phyloP scores from a whole-genome alignment of 768 basidiomycete genomes.

The Pilatotrama ljubarskyi region DNA sequence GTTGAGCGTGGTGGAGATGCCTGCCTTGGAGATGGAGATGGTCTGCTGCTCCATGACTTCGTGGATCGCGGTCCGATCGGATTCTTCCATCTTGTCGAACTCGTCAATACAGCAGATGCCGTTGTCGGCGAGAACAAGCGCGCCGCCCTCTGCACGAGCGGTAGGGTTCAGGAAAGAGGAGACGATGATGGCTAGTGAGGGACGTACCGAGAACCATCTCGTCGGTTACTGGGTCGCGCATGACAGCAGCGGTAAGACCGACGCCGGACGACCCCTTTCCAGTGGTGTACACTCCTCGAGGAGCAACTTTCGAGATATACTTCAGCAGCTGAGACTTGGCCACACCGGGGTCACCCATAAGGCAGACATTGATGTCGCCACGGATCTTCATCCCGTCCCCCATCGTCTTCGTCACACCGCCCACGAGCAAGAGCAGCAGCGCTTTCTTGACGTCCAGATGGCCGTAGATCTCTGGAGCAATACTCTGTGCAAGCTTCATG shows the following conservation, averaged over 20 bases:
- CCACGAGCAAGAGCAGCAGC: conserved; percentile 85
- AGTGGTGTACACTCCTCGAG: conserved; percentile 96
- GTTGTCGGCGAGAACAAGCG: conserved; percentile 98
- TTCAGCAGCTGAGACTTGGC: conserved; percentile 97
- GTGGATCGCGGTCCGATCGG: conserved; percentile 96
- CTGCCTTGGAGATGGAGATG: conserved; percentile 98
- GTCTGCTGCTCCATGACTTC: conserved; percentile 99
- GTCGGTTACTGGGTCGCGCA: conserved; percentile 98
- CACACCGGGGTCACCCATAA: conserved; percentile 99
- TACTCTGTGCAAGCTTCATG: conserved; percentile 84
- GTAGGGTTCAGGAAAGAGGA: not conserved
- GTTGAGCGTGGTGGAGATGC: conserved; percentile 97
- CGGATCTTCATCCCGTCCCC: conserved; percentile 99
- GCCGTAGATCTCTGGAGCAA: conserved; percentile 98
- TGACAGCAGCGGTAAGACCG: conserved; percentile 97
- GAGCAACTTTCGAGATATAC: conserved; percentile 98
- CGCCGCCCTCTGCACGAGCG: conserved; percentile 82
- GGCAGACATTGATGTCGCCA: conserved; percentile 94
- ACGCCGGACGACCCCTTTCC: conserved; percentile 99
- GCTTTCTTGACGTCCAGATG: conserved; percentile 98
- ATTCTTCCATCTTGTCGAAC: conserved; percentile 99
- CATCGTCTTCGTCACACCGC: conserved; percentile 93
- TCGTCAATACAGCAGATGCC: conserved; percentile 99
- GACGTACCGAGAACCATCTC: conserved; percentile 95
- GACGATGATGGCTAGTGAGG: no score